phyloP scores from a whole-genome alignment of 306 rosid genomes.

The Cicer yamashitae region DNA sequence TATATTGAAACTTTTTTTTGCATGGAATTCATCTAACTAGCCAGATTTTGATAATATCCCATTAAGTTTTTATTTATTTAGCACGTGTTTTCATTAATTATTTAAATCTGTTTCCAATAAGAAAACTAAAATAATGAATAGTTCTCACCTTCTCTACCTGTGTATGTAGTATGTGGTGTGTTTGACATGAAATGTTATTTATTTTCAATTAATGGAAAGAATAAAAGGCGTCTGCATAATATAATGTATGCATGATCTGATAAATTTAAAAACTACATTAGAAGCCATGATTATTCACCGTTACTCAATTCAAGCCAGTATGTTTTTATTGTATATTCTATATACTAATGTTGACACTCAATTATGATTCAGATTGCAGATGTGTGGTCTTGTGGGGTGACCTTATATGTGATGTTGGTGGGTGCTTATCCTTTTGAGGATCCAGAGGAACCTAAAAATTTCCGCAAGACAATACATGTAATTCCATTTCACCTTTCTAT shows the following conservation, averaged over 20 bases:
- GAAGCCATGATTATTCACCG: not conserved
- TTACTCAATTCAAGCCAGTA: not conserved
- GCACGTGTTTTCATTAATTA: not conserved
- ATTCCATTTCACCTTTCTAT: slow-evolving; percentile 21
- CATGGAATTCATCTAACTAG: slow-evolving; percentile 5
- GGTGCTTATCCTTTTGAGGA: slow-evolving; percentile 99
- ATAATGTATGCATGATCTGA: slow-evolving; percentile 8
- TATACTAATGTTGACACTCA: slow-evolving; percentile 20
- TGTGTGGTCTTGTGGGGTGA: slow-evolving; percentile 99
- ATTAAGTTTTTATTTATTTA: not conserved
- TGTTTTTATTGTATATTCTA: not conserved
- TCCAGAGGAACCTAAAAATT: slow-evolving; percentile 94
- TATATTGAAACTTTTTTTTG: slow-evolving; percentile 39
- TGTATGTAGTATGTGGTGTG: too few relatives aligned
- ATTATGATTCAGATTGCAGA: slow-evolving; percentile 79
- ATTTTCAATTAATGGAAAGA: too few relatives aligned
- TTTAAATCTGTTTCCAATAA: not conserved
- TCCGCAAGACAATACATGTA: slow-evolving; percentile 93
- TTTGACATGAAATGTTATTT: too few relatives aligned
- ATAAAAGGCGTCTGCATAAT: not conserved
- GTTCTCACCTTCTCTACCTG: too few relatives aligned
- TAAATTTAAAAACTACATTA: not conserved
- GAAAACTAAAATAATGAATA: too few relatives aligned
- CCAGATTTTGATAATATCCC: slow-evolving; percentile 13
- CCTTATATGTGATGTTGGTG: slow-evolving; percentile 96